These are phyloP conservation scores for Aspergillus puulaauensis DNA, from an alignment of 2,329 filamentous ascomycete genomes.

Conservation along the genomic window DNA sequence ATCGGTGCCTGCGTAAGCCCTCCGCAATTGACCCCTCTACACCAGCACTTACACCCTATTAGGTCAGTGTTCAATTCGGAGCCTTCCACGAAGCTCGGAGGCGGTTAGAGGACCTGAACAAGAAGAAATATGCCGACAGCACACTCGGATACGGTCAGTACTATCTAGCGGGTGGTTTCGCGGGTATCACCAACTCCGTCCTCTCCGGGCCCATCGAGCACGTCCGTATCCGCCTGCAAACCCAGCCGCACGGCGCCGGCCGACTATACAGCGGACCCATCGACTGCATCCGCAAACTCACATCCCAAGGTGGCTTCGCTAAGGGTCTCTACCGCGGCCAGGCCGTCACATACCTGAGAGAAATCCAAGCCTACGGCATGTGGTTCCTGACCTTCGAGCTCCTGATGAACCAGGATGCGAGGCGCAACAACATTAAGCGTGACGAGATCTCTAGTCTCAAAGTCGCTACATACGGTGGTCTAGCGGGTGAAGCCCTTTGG, in stretches of 20 bases:
- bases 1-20: constrained; percentile 86
- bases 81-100: constrained; percentile 92
- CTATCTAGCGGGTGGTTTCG: constrained; percentile 87
- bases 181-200: constrained; percentile 83
- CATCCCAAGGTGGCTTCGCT: constrained; percentile 65
- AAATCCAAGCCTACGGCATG: constrained; percentile 90
- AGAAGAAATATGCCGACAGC: constrained; percentile 41
- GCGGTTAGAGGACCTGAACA: constrained; percentile 75
- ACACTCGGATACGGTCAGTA: constrained; percentile 80
- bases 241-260: constrained; percentile 82
- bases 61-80: constrained; percentile 91
- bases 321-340: constrained; percentile 82
- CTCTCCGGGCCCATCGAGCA: constrained; percentile 94
- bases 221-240: constrained; percentile 92
- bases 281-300: constrained; percentile 87
- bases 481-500: constrained; percentile 94
- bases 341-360: constrained; percentile 79
- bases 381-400: constrained; percentile 97
- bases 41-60: constrained; percentile 5
- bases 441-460: constrained; percentile 79
- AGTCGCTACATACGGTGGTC: constrained; percentile 85
- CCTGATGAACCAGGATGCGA: constrained; percentile 87
- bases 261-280: constrained; percentile 79
- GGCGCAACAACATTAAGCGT: constrained; percentile 71
- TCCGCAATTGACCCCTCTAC: neutral